Evolutionary conservation across 176 grass and related monocot species (phyloP).

Genomic region (Melocanna baccifera): DNA sequence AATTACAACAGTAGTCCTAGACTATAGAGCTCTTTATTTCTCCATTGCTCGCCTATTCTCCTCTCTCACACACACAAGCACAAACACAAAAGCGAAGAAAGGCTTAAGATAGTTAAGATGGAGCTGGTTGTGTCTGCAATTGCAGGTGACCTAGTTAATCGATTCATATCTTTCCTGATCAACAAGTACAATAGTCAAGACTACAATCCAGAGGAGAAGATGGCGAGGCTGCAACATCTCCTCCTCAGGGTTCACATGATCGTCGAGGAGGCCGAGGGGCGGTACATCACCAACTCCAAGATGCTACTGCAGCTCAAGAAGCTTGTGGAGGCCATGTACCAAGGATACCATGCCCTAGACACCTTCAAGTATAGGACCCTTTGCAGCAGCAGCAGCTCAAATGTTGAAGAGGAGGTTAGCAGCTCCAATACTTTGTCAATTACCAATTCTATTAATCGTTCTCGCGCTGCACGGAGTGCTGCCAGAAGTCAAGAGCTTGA

Average conservation of each 20-base stretch:
- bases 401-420: not conserved
- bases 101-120: not conserved
- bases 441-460: not conserved
- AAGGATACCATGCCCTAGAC: slow-evolving; percentile 19
- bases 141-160: slow-evolving; percentile 26
- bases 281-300: slow-evolving; percentile 31
- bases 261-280: slow-evolving; percentile 10
- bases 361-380: not conserved
- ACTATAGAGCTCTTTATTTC: too few species aligned
- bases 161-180: slow-evolving; percentile 34
- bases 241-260: slow-evolving; percentile 33
- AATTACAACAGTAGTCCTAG: too few species aligned
- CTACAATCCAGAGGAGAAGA: not conserved
- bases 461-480: too few species aligned
- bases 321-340: slow-evolving; percentile 24
- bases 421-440: not conserved
- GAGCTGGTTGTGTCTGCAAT: slow-evolving; percentile 32
- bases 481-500: not conserved
- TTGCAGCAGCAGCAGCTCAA: not conserved
- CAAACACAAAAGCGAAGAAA: not conserved
- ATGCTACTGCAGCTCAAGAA: slow-evolving; percentile 27
- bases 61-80: not conserved
- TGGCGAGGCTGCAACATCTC: slow-evolving; percentile 28
- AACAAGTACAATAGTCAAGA: not conserved
- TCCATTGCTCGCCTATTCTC: not conserved